Percentiles rank a stretch among this genome's conserved stretches.
These are phyloP conservation scores for Sclerotinia spermophila DNA, from an alignment of 2,329 filamentous ascomycete genomes.

Conservation along the genomic window DNA sequence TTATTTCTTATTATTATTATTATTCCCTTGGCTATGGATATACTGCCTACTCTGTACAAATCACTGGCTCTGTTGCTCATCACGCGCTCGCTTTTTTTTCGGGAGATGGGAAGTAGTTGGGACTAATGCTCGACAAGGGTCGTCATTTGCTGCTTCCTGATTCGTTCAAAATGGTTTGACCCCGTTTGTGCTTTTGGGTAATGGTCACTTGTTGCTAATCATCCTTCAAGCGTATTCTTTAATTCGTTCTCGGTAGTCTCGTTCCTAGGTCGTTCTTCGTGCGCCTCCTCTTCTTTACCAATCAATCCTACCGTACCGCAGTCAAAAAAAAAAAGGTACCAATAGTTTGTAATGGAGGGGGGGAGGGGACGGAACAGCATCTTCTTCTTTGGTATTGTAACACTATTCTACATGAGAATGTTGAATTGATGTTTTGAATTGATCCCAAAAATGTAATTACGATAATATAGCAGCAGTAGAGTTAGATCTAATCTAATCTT, in stretches of 20 bases:
- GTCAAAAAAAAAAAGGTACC: background rate
- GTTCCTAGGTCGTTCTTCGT: background rate
- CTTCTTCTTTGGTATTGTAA: background rate
- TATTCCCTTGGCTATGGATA: background rate
- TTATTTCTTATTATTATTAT: background rate
- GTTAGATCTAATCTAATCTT: background rate
- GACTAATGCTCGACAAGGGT: slow-evolving; percentile 2
- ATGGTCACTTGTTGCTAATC: slow-evolving; percentile 1
- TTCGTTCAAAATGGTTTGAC: background rate
- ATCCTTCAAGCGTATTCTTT: slow-evolving; percentile 7
- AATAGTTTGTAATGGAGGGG: background rate
- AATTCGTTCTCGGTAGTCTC: background rate
- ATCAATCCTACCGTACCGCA: background rate
- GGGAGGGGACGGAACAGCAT: background rate
- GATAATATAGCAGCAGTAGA: no score
- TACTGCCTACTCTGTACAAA: no score
- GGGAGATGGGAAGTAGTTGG: background rate
- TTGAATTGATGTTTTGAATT: background rate
- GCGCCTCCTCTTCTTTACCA: background rate
- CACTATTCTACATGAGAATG: background rate
- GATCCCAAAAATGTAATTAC: background rate
- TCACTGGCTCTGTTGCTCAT: no score
- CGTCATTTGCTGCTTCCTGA: background rate
- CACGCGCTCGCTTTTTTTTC: slow-evolving; percentile 3
- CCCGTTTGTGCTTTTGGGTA: background rate